Base-by-base conservation (phyloP, 1,284 basidiomycete genomes). In the Papiliotrema terrestris region DNA sequence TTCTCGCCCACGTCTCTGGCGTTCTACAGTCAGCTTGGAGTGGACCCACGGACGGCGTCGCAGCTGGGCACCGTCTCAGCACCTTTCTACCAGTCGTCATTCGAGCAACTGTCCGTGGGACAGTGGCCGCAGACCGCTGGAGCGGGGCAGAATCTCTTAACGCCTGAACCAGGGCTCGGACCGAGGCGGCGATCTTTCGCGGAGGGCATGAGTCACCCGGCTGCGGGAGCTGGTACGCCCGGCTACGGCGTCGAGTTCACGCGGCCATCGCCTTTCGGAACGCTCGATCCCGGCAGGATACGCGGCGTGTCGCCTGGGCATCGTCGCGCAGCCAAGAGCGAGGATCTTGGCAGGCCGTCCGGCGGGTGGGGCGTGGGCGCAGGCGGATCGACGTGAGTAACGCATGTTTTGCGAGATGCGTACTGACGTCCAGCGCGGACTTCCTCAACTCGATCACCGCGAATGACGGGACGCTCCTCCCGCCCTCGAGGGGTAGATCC, bases 371-470 rank as follows among this genome's bases (percentile, higher is more conserved):
- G 73, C 14, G 53, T 72, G 8, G 74, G 71, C 25, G 58, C 53
- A 19, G 74, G 68, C 37, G 73, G 71, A 37, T 70, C 72, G 13
- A 76, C 74, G 69, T 75, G 59, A 67, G 72, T 72, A 25, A 19
- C 6, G 13, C 15, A 14, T 32, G 20, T 41, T 29, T 23, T 37
- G 36, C 26, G 8, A 17, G 39, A 9, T 23, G 37, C 29, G n/a
- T 38, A 38, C 43, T 29, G 13, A 42, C 42, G 13, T 23, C 32
- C 54, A 72, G 71, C 36, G 59, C 74, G 56, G 72, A 73, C 46
- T 76, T 76, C 55, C 55, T 76, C 29, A 64, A 70, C 48, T 67
- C 68, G 9, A 74, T 76, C 41, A 73, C 70, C 44, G 71, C 71
- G 2, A 61, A 68, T 46, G 73, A 76, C 44, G 74, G 74, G 26